Evolutionary conservation across 2,329 filamentous ascomycete species (phyloP), one percentile per base, ranked within the genome.

Genomic region (Beauveria sp.): DNA sequence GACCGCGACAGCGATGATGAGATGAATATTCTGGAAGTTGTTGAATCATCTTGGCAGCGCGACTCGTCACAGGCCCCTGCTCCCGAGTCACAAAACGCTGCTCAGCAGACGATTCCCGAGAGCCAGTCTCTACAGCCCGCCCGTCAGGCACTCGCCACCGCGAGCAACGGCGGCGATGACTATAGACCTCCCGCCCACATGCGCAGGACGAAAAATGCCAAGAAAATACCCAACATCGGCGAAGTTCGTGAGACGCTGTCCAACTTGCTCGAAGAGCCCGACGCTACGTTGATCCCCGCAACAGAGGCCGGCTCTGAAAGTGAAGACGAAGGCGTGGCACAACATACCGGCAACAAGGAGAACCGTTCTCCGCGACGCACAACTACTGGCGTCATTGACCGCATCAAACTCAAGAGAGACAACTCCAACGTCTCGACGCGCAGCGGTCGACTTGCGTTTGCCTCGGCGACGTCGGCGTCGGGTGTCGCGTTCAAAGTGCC

Each of bases 171-270:
- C 24, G 8, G 26, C 34, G 70, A 12, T 64, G 76, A 66, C 70
- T 83, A 71, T 71, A 80, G 84, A n/a, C 78, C 82, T 8, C 81
- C 84, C 31, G 80, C 86, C n/a, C 74, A 84, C 64, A 73, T 83
- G 55, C 85, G 88, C 56, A 85, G 88, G 49, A 87, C 84, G 26
- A 82, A 80, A 62, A 77, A 78, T 18, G 80, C 79, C 58, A 85
- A 83, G 73, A 91, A 87, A 68, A 91, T 92, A 0, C 81, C 88
- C 5, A 89, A 87, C 20, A 78, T 96, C 10, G 85, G 87, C 31
- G 91, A 97, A 69, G 89, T 97, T 65, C 87, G 91, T 62, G 86
- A 93, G 71, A 91, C 90, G 0, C 78, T 97, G 7, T 96, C 90
- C 5, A 90, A 88, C 72, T 81, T 97, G 10, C 86, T 96, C 18